Conservation (phyloP, 1,139 yeast genomes). For the Taphrina communis region DNA sequence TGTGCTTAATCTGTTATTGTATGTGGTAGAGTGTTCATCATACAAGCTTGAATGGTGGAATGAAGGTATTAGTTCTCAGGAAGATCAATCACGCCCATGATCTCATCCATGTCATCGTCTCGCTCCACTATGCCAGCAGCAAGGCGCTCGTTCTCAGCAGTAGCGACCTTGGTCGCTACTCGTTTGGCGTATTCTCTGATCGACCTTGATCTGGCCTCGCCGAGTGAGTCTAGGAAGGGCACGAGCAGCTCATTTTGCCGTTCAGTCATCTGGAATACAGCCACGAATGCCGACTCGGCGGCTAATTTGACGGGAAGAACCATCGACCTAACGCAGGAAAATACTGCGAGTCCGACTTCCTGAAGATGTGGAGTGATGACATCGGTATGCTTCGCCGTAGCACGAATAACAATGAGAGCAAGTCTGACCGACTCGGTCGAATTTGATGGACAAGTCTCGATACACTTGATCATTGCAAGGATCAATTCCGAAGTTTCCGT, state of each 20-base stretch:
- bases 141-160: slow-evolving; percentile 40
- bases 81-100: slow-evolving; percentile 1
- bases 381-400: slow-evolving; percentile 69
- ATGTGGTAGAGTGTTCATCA: no score
- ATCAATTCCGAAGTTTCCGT: slow-evolving; percentile 53
- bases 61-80: no score
- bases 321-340: slow-evolving; percentile 81
- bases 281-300: slow-evolving; percentile 86
- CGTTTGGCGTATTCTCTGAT: slow-evolving; percentile 43
- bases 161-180: slow-evolving; percentile 41
- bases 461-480: slow-evolving; percentile 59
- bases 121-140: slow-evolving; percentile 34
- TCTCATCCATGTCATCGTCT: slow-evolving; percentile 38
- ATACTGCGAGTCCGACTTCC: slow-evolving; percentile 71
- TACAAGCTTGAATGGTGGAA: no score
- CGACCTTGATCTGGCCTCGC: slow-evolving; percentile 40
- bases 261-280: slow-evolving; percentile 73
- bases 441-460: slow-evolving; percentile 62
- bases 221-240: slow-evolving; percentile 59
- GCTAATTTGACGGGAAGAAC: slow-evolving; percentile 91
- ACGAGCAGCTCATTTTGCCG: slow-evolving; percentile 69
- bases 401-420: slow-evolving; percentile 75
- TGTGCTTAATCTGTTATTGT: no score
- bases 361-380: slow-evolving; percentile 62
- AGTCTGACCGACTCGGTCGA: slow-evolving; percentile 84